Base-by-base conservation (phyloP, 306 rosid genomes). In the Malus fusca region DNA sequence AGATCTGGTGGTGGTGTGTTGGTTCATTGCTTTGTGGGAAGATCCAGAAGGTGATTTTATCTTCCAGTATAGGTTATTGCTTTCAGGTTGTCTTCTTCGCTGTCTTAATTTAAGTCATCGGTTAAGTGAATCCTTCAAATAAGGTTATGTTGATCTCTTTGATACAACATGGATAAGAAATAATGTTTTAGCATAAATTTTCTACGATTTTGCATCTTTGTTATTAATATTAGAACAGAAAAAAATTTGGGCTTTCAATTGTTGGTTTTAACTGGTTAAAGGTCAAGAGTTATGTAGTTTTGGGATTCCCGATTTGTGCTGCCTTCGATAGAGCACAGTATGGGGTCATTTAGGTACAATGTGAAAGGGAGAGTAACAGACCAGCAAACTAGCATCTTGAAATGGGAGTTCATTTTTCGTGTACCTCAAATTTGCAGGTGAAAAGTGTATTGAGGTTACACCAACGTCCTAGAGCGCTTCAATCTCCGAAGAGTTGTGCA, bases 11-110 rank as follows among this genome's bases (percentile, higher is more conserved):
- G 96, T 76, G 79, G 83, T n/a, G 94, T 92, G 68, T 76, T 95
- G 78, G 88, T 95, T 83, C 97, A 92, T 82, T 95, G 97, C 82
- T 83, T 84, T 78, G 93, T 86, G 61, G 98, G 97, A 83, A 85
- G 40, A 85, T 95, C 98, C 66, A 88, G 97, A 84, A 94, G 98
- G 98, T 94, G 75, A 68, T 48, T 79, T 81, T 72, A 35, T n/a
- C 46, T 75, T 78, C 78, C 79, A 55, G 59, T 70, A 35, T 77
- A 31, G 63, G 35, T 63, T 77, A n/a, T 56, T 68, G 62, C 43
- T 67, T 72, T 64, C 11, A 48, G 28, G 69, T 68, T 59, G 37
- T 72, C 55, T 72, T 35, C 75, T 19, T 52, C 4, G 13, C 23
- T 55, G n/a, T 30, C 33, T 1, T 12, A 12, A 31, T 33, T 33